Percentiles rank a stretch among this genome's conserved stretches.
Conservation (phyloP, 1,139 yeast species). For the Torulaspora pretoriensis region DNA sequence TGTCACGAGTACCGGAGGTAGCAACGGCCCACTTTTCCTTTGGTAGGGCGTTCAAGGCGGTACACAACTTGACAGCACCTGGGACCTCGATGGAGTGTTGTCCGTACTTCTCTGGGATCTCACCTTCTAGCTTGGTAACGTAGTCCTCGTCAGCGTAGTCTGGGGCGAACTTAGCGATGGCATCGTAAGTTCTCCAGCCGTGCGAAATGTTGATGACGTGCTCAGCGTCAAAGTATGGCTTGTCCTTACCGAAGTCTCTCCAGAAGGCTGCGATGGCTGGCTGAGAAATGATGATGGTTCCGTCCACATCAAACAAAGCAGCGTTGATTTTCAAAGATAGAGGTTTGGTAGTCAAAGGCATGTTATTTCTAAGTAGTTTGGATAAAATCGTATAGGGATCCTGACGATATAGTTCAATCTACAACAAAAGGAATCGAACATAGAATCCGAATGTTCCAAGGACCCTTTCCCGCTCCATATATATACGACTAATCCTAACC, state of each 20-base stretch:
- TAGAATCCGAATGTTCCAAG: neutral
- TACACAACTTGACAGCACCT: conserved; percentile 62
- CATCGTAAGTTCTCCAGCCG: conserved; percentile 80
- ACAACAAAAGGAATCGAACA: neutral
- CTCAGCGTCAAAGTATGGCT: conserved; percentile 67
- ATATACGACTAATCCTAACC: neutral
- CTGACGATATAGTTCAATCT: neutral
- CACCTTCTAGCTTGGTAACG: conserved; percentile 65
- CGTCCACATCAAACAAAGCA: conserved; percentile 75
- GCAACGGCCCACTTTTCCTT: conserved; percentile 74
- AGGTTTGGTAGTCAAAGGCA: conserved; percentile 33
- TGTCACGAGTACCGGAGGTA: conserved; percentile 72
- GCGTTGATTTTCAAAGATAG: conserved; percentile 37
- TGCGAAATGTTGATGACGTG: conserved; percentile 71
- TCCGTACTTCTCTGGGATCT: conserved; percentile 69
- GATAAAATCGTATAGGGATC: neutral
- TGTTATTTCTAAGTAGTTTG: conserved; percentile 7
- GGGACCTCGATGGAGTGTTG: conserved; percentile 68
- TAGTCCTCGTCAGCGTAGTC: conserved; percentile 64
- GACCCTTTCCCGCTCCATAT: conserved; percentile 4
- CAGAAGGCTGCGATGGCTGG: conserved; percentile 80
- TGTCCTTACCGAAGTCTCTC: conserved; percentile 64
- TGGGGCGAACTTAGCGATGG: conserved; percentile 69
- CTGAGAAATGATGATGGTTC: conserved; percentile 78
- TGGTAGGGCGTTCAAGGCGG: conserved; percentile 36